Percentiles rank a stretch among this genome's conserved stretches.
phyloP scores from a whole-genome alignment of 345 rosid species.

The Arabidopsis arenosa region DNA sequence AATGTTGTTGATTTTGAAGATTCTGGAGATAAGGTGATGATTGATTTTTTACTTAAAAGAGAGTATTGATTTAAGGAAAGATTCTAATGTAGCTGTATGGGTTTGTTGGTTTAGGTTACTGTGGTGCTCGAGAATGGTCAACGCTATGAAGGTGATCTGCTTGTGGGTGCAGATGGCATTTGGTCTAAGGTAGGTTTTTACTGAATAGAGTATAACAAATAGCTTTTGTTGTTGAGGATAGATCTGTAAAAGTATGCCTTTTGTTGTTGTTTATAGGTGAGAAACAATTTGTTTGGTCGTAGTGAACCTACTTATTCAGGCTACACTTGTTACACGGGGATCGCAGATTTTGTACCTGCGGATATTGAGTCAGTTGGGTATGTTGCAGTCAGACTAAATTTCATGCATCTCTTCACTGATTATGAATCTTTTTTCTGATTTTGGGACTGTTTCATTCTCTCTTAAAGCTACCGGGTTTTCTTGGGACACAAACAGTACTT shows the following conservation, averaged over 20 bases:
- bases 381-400: conserved; percentile 11
- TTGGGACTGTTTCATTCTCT: conserved; percentile 25
- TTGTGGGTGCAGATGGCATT: conserved; percentile 96
- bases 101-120: conserved; percentile 60
- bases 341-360: conserved; percentile 89
- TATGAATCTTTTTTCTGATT: conserved; percentile 22
- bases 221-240: conserved; percentile 4
- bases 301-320: conserved; percentile 78
- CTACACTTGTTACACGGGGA: conserved; percentile 94
- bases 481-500: conserved; percentile 97
- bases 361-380: conserved; percentile 95
- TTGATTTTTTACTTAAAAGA: background rate
- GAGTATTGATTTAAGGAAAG: background rate
- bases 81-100: conserved; percentile 7
- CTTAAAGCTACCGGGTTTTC: conserved; percentile 81
- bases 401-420: conserved; percentile 25
- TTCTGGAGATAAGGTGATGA: conserved; percentile 69
- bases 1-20: conserved; percentile 88
- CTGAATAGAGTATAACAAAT: background rate
- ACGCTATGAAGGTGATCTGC: conserved; percentile 76
- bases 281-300: conserved; percentile 77
- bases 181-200: conserved; percentile 80
- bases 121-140: conserved; percentile 84
- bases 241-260: conserved; percentile 2
- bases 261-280: conserved; percentile 56